Base-by-base conservation (phyloP, 768 basidiomycete species). In the Chalciporus pseudorubinellus region DNA sequence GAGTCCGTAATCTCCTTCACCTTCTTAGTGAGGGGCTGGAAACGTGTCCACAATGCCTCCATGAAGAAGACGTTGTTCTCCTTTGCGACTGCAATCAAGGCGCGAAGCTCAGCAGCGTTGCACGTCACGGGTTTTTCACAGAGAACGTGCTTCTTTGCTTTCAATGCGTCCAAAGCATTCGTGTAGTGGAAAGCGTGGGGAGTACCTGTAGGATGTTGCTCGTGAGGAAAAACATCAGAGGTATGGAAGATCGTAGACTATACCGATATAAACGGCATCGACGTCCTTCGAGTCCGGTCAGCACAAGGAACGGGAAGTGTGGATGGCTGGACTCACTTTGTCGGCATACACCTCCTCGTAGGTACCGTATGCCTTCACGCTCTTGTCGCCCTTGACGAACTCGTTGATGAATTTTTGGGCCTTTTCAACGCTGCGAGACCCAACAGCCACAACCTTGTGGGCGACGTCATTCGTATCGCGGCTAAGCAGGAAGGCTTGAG, bases 31-130 rank as follows among this genome's bases (percentile, higher is more conserved):
- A 89, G 77, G 12, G 88, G 87, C 50, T 87, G 84, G 74, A 90
- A 91, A 29, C 88, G 77, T 31, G 91, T 92, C 89, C 91, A 92
- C 69, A 92, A 74, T 0, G 88, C 91, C 70, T 95, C 93, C 91
- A 95, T 94, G 60, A 95, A 81, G 75, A 95, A 95, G 1, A 92
- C 77, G 16, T 83, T 80, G 59, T 85, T 74, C 64, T 89, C 81
- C 66, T 87, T 87, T 3, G 93, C 91, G 19, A 89, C 77, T 12
- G 72, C 72, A 18, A 92, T 72, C 20, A 95, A 77, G 40, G 84
- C 79, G n/a, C 81, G 79, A 19, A 92, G 74, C 64, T 95, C 91
- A 2, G 84, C 79, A 6, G 78, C 74, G 62, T 92, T 93, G 54
- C 75, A 79, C 1, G 92, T 94, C 45, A 89, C 85, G 0, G 91